A percentile compares a stretch with the other conserved stretches of the same genome.
Evolutionary conservation across 2,329 filamentous ascomycete species (phyloP).

Genomic region (Cordyceps tenuipes): DNA sequence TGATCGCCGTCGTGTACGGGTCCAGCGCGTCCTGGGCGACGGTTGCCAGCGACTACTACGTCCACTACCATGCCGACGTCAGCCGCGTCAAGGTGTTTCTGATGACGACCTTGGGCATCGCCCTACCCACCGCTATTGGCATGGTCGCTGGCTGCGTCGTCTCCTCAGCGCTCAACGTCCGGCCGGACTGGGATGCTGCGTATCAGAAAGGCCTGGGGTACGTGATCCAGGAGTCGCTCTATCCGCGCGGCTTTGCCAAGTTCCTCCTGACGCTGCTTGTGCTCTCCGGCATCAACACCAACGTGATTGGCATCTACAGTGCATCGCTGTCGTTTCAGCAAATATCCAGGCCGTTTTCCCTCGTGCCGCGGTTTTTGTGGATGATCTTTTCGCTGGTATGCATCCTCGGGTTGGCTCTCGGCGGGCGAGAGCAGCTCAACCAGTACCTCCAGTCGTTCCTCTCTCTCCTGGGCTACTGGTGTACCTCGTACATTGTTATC

Average conservation of each 20-base stretch:
- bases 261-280: conserved; percentile 30
- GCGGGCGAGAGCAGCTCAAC: conserved; percentile 31
- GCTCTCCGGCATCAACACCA: conserved; percentile 29
- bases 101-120: conserved; percentile 39
- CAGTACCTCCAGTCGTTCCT: conserved; percentile 36
- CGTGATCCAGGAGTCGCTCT: conserved; percentile 35
- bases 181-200: conserved; percentile 28
- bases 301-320: conserved; percentile 31
- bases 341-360: conserved; percentile 25
- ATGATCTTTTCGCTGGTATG: conserved; percentile 30
- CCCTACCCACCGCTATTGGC: conserved; percentile 39
- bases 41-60: conserved; percentile 33
- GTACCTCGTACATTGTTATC: conserved; percentile 32
- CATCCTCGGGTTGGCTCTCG: conserved; percentile 33
- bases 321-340: conserved; percentile 33
- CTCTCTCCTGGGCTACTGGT: conserved; percentile 38
- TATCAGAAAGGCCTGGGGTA: conserved; percentile 36
- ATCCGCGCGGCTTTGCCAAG: conserved; percentile 38
- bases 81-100: conserved; percentile 38
- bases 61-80: conserved; percentile 37
- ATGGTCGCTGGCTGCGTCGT: conserved; percentile 38
- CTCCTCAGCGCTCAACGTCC: conserved; percentile 32
- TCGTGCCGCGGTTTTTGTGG: conserved; percentile 34
- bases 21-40: conserved; percentile 40
- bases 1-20: conserved; percentile 39